Evolutionary conservation across 2,329 filamentous ascomycete species (phyloP).

Genomic region (Colletotrichum sp.): DNA sequence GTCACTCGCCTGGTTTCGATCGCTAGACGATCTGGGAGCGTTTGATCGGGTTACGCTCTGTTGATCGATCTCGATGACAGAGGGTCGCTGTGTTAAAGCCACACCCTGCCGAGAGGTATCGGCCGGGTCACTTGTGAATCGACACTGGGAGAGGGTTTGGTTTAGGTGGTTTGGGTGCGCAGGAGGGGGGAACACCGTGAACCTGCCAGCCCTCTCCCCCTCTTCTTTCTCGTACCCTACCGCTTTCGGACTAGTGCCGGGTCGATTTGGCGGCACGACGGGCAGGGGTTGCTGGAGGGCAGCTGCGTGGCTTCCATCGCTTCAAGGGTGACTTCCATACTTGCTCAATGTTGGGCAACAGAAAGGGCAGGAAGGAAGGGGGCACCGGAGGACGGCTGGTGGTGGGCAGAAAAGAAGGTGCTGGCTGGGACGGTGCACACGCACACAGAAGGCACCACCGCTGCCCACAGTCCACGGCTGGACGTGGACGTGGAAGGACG

Average conservation of each 20-base stretch:
- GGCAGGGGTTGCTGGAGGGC: not conserved
- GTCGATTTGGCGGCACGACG: not conserved
- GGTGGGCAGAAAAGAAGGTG: not conserved
- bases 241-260: not conserved
- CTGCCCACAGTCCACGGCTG: not conserved
- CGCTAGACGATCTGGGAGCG: conserved; percentile 18
- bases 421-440: not conserved
- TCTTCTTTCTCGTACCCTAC: conserved; percentile 3
- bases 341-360: not conserved
- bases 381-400: not conserved
- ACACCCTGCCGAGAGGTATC: not conserved
- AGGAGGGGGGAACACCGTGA: not conserved
- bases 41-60: conserved; percentile 25
- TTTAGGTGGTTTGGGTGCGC: not conserved
- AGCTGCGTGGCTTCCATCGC: not conserved
- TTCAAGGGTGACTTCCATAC: not conserved
- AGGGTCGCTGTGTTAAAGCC: not conserved
- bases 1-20: conserved; percentile 23
- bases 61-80: conserved; percentile 28
- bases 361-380: not conserved
- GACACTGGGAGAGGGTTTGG: not conserved
- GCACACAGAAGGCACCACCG: not conserved
- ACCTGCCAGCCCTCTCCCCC: not conserved
- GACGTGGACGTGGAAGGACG: not conserved
- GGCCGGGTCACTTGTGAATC: not conserved